Percentiles rank a stretch among this genome's conserved stretches.
Conservation (phyloP, 2,329 filamentous ascomycete genomes). For the Xylariaceae sp. region DNA sequence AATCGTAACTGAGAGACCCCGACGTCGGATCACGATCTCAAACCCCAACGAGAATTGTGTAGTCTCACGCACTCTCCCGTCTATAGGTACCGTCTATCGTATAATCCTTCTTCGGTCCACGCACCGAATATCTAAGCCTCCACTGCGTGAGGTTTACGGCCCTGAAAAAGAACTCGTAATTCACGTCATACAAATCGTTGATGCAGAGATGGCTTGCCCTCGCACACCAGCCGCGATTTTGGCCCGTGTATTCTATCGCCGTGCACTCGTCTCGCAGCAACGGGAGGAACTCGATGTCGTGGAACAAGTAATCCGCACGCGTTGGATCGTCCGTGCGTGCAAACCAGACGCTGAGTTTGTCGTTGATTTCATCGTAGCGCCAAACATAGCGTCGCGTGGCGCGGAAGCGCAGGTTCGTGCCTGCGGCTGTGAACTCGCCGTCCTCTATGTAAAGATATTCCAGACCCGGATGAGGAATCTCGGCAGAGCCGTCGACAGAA, state of each 20-base stretch:
- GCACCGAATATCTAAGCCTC: slow-evolving; percentile 59
- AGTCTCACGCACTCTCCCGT: slow-evolving; percentile 25
- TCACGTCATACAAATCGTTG: slow-evolving; percentile 65
- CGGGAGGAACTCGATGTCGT: slow-evolving; percentile 60
- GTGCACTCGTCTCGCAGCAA: slow-evolving; percentile 14
- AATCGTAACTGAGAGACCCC: too few relatives aligned
- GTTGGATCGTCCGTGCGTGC: slow-evolving; percentile 57
- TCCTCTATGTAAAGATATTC: slow-evolving; percentile 68
- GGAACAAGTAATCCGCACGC: slow-evolving; percentile 68
- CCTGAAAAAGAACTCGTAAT: slow-evolving; percentile 60
- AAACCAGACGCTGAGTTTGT: slow-evolving; percentile 68
- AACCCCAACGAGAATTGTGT: neutral
- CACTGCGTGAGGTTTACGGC: slow-evolving; percentile 54
- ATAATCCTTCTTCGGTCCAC: slow-evolving; percentile 71
- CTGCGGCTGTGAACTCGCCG: slow-evolving; percentile 56
- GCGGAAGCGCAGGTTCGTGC: slow-evolving; percentile 48
- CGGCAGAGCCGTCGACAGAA: slow-evolving; percentile 10
- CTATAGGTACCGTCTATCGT: slow-evolving; percentile 51
- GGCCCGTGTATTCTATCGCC: slow-evolving; percentile 7
- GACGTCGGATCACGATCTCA: too few relatives aligned
- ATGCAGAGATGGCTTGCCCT: slow-evolving; percentile 58
- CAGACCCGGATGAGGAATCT: slow-evolving; percentile 35
- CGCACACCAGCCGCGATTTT: neutral
- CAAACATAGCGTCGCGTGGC: slow-evolving; percentile 66
- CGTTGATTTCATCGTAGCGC: slow-evolving; percentile 57